Evolutionary conservation across 1,139 yeast genomes (phyloP), one percentile per base, ranked within the genome.

Genomic region (Suhomyces maxii): DNA sequence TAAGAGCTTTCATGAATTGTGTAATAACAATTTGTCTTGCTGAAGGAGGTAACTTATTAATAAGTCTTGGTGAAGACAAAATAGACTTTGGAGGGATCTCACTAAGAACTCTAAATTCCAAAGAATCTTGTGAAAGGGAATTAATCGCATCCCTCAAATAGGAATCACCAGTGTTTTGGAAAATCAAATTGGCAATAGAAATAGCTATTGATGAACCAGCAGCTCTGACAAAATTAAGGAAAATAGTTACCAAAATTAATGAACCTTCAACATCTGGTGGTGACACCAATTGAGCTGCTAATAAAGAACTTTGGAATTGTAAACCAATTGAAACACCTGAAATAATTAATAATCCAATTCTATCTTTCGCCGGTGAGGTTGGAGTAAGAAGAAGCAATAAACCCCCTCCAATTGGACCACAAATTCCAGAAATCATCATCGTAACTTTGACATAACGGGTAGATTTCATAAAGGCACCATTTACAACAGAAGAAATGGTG

Each of bases 321-420:
- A 76, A 54, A 1, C 90, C 89, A 41, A 77, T 64, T 0, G 82
- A 75, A 25, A 81, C 57, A 46, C 89, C 89, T 7, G 74, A 70
- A 6, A 82, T 56, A 31, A 84, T 77, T 36, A 77, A 61, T 10
- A 74, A 64, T 0, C 89, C 89, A 48, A 84, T 80, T 38, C 73
- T 68, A 41, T 66, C 57, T 6, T 69, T 61, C 18, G 58, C 54
- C 1, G 68, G 55, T 1, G 82, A 70, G 44, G 70, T 50, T 12
- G 62, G 65, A 14, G 64, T 65, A 33, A 83, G 59, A 6, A 80
- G 46, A 2, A 76, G 59, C 23, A 80, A 49, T 8, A 82, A 48
- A 0, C 88, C 89, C 37, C 69, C 63, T 2, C 89, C 89, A 25
- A 82, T 54, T 2, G 79, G 65, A 1, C 76, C 77, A 18, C 73